Conservation (phyloP, 148 eudicot genomes). For the Vaccinium corymbosum region DNA sequence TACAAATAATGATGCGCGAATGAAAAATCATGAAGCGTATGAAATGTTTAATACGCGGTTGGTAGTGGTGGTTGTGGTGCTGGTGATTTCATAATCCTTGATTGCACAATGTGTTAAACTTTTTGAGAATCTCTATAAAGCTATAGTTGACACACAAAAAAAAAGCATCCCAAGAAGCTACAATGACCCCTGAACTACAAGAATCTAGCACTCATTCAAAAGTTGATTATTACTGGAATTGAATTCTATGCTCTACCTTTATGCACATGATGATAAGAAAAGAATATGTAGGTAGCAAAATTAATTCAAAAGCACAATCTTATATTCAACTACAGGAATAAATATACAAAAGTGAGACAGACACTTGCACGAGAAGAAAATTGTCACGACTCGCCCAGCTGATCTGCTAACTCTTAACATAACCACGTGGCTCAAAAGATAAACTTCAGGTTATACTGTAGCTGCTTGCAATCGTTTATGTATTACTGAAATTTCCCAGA, state of each 20-base stretch:
- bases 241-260: background rate
- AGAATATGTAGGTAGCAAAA: background rate
- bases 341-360: background rate
- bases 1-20: background rate
- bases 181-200: background rate
- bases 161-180: background rate
- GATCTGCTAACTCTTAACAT: too few species aligned
- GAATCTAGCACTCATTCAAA: background rate
- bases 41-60: background rate
- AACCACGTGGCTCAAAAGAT: too few species aligned
- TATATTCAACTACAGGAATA: background rate
- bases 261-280: conserved; percentile 1
- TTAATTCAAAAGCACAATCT: background rate
- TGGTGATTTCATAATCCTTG: background rate
- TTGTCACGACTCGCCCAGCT: too few species aligned
- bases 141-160: background rate
- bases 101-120: background rate
- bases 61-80: background rate
- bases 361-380: background rate
- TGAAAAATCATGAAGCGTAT: background rate
- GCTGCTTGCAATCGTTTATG: too few species aligned
- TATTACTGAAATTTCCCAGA: too few species aligned
- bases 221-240: background rate
- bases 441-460: too few species aligned
- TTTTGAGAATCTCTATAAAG: background rate